These are phyloP conservation scores for Trichomonascaceae sp. DNA, from an alignment of 1,139 yeast genomes.

Conservation along the genomic window DNA sequence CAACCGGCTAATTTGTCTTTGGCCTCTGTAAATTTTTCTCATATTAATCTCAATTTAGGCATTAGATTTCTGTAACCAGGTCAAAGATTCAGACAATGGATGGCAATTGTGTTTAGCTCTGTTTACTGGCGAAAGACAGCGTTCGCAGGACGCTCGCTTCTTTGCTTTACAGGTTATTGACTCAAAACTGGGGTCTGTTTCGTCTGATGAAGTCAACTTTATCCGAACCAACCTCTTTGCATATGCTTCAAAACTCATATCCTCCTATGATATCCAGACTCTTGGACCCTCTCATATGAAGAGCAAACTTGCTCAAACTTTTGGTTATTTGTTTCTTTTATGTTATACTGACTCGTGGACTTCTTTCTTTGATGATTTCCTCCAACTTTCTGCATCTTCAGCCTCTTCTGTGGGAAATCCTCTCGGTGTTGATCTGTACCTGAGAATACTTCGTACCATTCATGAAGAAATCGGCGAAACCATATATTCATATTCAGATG, in stretches of 20 bases:
- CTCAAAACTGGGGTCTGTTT: slow-evolving; percentile 50
- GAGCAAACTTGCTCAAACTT: slow-evolving; percentile 72
- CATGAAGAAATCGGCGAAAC: slow-evolving; percentile 95
- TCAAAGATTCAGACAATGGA: slow-evolving; percentile 72
- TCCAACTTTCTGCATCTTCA: slow-evolving; percentile 29
- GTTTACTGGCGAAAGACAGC: slow-evolving; percentile 38
- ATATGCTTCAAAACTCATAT: slow-evolving; percentile 27
- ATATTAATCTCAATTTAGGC: slow-evolving; percentile 40
- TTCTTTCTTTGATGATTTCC: slow-evolving; percentile 60
- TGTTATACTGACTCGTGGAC: slow-evolving; percentile 62
- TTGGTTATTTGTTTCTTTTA: slow-evolving; percentile 63
- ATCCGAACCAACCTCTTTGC: slow-evolving; percentile 46
- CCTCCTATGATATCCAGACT: slow-evolving; percentile 4
- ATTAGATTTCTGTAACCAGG: slow-evolving; percentile 65
- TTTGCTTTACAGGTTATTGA: slow-evolving; percentile 78
- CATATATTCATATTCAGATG: slow-evolving; percentile 59
- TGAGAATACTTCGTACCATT: slow-evolving; percentile 65
- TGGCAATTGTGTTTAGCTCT: slow-evolving; percentile 71
- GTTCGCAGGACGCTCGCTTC: slow-evolving; percentile 46
- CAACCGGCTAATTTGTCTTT: not conserved
- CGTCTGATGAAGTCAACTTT: slow-evolving; percentile 41
- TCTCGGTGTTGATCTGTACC: slow-evolving; percentile 66
- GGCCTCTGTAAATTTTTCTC: not conserved
- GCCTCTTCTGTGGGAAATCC: slow-evolving; percentile 32
- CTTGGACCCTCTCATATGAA: slow-evolving; percentile 58